A percentile compares a stretch with the other conserved stretches of the same genome.
Conservation (phyloP, 2,329 filamentous ascomycete species). For the Penicillium psychrosexuale region DNA sequence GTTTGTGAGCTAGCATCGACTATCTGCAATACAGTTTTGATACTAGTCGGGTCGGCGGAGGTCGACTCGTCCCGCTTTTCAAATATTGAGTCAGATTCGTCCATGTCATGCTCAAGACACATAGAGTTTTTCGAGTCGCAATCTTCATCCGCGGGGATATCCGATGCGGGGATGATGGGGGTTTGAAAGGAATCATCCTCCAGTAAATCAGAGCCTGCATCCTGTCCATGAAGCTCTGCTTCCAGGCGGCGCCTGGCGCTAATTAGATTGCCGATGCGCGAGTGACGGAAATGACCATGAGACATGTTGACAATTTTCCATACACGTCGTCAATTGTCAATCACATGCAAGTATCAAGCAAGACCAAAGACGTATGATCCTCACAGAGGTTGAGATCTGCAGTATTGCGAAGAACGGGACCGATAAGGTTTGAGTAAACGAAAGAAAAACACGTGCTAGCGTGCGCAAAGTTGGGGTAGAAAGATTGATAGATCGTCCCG, state of each 20-base stretch:
- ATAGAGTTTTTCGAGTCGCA: conserved; percentile 12
- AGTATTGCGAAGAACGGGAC: conserved; percentile 5
- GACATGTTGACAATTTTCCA: conserved; percentile 17
- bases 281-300: conserved; percentile 21
- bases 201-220: neutral
- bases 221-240: neutral
- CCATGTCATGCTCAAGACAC: conserved; percentile 3
- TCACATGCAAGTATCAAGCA: neutral
- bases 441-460: conserved; percentile 16
- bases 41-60: neutral
- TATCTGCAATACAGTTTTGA: conserved; percentile 20
- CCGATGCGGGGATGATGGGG: conserved; percentile 1
- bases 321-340: neutral
- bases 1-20: conserved; percentile 20
- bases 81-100: neutral
- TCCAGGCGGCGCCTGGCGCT: conserved; percentile 16
- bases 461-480: conserved; percentile 9
- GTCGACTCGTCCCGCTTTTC: conserved; percentile 17
- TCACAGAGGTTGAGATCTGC: conserved; percentile 18
- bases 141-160: conserved; percentile 1
- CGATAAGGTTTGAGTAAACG: neutral
- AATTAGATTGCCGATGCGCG: conserved; percentile 16
- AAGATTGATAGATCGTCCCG: conserved; percentile 1
- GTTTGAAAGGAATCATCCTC: neutral
- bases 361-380: conserved; percentile 4